Percentiles rank a stretch among this genome's conserved stretches.
These are phyloP conservation scores for Boletus vinaceobasis DNA, from an alignment of 768 basidiomycete genomes.

Conservation along the genomic window DNA sequence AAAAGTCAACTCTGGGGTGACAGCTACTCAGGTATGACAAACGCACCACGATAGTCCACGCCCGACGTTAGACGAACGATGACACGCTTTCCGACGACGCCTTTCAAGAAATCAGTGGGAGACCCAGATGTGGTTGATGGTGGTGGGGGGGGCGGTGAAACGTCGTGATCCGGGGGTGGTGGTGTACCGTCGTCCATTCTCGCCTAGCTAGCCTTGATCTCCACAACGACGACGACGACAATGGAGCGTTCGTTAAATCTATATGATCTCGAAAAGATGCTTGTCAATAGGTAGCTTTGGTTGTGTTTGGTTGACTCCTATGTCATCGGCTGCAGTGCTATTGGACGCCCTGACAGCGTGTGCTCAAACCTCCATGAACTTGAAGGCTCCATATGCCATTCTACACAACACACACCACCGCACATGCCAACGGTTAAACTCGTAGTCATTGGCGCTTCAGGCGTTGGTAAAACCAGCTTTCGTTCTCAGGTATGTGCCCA, in stretches of 20 bases:
- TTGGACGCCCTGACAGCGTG: not conserved
- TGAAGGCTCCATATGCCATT: slow-evolving; percentile 15
- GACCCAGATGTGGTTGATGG: slow-evolving; percentile 61
- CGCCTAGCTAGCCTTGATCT: not conserved
- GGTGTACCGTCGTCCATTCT: slow-evolving; percentile 30
- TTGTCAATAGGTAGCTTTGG: slow-evolving; percentile 12
- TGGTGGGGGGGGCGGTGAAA: slow-evolving; percentile 48
- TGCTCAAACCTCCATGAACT: slow-evolving; percentile 6
- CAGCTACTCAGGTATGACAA: not conserved
- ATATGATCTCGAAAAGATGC: not conserved
- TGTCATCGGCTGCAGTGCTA: slow-evolving; percentile 5
- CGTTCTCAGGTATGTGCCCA: slow-evolving; percentile 58
- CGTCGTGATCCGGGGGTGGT: slow-evolving; percentile 38
- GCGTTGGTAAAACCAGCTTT: slow-evolving; percentile 82
- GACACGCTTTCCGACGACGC: slow-evolving; percentile 93
- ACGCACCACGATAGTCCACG: slow-evolving; percentile 86
- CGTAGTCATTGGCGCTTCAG: slow-evolving; percentile 76
- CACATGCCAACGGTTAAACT: slow-evolving; percentile 74
- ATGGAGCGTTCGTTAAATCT: not conserved
- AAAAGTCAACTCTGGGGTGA: not conserved
- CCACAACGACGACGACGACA: not conserved
- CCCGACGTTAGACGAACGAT: slow-evolving; percentile 90
- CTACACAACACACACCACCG: slow-evolving; percentile 3
- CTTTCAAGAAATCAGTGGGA: slow-evolving; percentile 90
- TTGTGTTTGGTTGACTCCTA: slow-evolving; percentile 12